Base-by-base conservation (phyloP, 441 rosid species). In the Arabidopsis hybrid region DNA sequence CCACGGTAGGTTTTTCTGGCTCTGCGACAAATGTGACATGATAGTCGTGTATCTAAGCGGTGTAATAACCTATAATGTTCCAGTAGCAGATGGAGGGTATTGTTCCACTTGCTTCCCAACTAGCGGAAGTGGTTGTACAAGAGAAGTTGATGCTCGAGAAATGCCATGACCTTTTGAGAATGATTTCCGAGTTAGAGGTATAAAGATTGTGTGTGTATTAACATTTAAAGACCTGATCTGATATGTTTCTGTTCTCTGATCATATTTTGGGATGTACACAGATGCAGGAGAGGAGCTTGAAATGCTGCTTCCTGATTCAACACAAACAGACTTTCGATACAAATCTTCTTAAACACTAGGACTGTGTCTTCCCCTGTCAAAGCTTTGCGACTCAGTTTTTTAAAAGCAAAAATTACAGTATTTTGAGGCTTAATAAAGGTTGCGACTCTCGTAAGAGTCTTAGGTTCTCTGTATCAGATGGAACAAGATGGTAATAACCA, bases 81-180 rank as follows among this genome's bases (percentile, higher is more conserved):
- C 26, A 17, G 66, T 7, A 13, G 40, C 85, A 89, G 92, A 83
- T 66, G 32, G 88, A 83, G 74, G 73, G 75, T 62, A 69, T 62
- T 7, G 80, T 60, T 39, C 55, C 77, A 21, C 72, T 88, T 16
- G 77, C 86, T 32, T 86, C 92, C 36, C 77, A 88, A 71, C 80
- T 93, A 72, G 89, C 94, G 2, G 75, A 76, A 63, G 88, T 87
- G 58, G 80, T 73, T 35, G 75, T 82, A 52, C 88, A 89, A 47
- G 97, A 91, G 80, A 93, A 85, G 76, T 61, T 89, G 71, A 65
- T 87, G 31, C 21, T 91, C 51, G 85, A 84, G 69, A 88, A 89
- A 74, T 83, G 88, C 81, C 72, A 78, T 14, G 92, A 89, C 72
- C 85, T 79, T 75, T 62, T 81, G 45, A 82, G 74, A 78, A 74